Evolutionary conservation across 352 stramenopile species (phyloP).

Genomic region (Heterotrichella gracilis): DNA sequence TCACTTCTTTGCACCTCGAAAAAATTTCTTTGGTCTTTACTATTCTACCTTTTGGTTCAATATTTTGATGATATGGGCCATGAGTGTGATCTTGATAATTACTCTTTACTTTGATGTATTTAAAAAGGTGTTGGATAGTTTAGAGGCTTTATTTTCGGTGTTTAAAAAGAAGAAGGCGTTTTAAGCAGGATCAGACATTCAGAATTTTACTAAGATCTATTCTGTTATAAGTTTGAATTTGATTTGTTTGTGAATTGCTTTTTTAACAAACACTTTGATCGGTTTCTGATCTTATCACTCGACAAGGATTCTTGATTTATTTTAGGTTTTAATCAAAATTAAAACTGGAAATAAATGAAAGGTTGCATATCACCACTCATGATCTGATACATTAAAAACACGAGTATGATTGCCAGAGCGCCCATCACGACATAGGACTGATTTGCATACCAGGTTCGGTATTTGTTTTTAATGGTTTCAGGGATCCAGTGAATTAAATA

Average conservation of each 20-base stretch:
- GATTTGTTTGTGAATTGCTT: too few species aligned
- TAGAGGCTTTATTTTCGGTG: background rate
- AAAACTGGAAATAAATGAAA: slow-evolving; percentile 10
- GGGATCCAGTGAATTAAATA: slow-evolving; percentile 4
- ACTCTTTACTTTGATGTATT: background rate
- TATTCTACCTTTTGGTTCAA: background rate
- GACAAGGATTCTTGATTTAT: too few species aligned
- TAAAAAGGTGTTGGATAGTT: background rate
- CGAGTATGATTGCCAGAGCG: background rate
- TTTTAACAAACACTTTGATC: too few species aligned
- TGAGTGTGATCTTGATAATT: background rate
- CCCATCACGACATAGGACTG: background rate
- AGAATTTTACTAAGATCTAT: too few species aligned
- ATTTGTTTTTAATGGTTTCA: background rate
- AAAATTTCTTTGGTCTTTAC: background rate
- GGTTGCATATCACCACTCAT: background rate
- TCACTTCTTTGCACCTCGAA: background rate
- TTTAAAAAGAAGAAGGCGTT: too few species aligned
- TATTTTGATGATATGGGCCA: background rate
- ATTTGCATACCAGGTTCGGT: background rate
- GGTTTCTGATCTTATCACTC: too few species aligned
- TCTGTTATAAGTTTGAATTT: too few species aligned
- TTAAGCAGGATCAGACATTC: too few species aligned
- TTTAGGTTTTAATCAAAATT: background rate
- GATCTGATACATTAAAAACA: background rate